phyloP scores from a whole-genome alignment of 192 early-diverging fungal genomes.

The Entrophospora sp. region DNA sequence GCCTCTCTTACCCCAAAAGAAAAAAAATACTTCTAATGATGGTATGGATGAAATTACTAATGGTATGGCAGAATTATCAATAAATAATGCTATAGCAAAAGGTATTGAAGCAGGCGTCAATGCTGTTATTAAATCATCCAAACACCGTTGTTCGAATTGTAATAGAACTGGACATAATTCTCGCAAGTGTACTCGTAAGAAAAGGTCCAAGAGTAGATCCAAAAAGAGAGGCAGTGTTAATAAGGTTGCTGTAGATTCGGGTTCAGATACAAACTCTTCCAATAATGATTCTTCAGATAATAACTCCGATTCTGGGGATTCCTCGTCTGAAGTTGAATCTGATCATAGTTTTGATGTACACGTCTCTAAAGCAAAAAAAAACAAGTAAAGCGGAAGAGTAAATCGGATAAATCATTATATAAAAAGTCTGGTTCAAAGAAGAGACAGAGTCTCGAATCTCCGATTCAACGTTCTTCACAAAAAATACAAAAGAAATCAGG shows the following conservation, averaged over 20 bases:
- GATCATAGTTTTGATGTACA: background rate
- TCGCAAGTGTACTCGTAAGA: background rate
- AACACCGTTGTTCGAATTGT: slow-evolving; percentile 1
- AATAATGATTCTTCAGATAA: too few relatives aligned
- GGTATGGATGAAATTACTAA: slow-evolving; percentile 8
- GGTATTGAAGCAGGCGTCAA: background rate
- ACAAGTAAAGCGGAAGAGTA: background rate
- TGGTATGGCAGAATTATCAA: slow-evolving; percentile 1
- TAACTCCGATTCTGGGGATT: too few relatives aligned
- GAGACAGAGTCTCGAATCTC: too few relatives aligned
- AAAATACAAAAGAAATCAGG: too few relatives aligned
- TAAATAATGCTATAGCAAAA: slow-evolving; percentile 7
- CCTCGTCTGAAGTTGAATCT: background rate
- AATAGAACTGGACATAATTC: background rate
- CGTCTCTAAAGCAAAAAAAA: too few relatives aligned
- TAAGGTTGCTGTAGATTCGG: too few relatives aligned
- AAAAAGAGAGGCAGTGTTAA: too few relatives aligned
- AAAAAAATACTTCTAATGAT: slow-evolving; percentile 4
- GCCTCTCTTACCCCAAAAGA: slow-evolving; percentile 8
- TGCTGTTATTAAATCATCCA: background rate
- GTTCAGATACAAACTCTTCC: too few relatives aligned
- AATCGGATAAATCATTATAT: background rate
- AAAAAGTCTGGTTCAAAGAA: too few relatives aligned
- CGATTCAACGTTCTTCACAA: too few relatives aligned
- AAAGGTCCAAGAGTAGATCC: background rate